Evolutionary conservation across 768 basidiomycete species (phyloP).

Genomic region (Tephrocybe sp.): DNA sequence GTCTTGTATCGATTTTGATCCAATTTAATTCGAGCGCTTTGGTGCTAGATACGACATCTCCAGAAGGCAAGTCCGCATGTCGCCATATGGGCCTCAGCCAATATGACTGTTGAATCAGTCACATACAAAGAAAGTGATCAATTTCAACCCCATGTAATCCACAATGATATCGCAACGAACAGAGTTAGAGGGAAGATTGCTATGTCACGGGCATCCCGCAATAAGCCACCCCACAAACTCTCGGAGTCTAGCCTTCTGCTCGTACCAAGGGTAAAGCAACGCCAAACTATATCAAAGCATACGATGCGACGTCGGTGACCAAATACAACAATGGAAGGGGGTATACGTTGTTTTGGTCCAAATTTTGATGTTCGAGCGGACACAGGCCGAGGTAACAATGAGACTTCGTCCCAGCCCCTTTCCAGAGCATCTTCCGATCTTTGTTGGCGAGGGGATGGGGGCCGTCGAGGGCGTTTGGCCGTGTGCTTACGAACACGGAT

Average conservation of each 20-base stretch:
- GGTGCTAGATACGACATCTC: not conserved
- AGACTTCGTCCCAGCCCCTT: not conserved
- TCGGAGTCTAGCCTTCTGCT: not conserved
- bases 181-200: constrained; percentile 40
- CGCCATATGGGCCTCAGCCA: no score
- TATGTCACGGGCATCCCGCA: constrained; percentile 40
- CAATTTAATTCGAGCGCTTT: not conserved
- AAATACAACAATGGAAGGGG: constrained; percentile 5
- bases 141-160: constrained; percentile 22
- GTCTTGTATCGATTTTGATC: not conserved
- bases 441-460: constrained; percentile 6
- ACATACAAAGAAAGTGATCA: not conserved
- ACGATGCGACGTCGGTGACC: constrained; percentile 6
- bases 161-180: constrained; percentile 38
- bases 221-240: constrained; percentile 26
- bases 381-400: constrained; percentile 18
- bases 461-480: constrained; percentile 8
- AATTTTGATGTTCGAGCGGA: constrained; percentile 7
- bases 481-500: constrained; percentile 12
- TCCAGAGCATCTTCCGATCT: constrained; percentile 2
- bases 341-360: not conserved
- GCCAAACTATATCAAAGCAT: not conserved
- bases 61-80: not conserved
- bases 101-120: not conserved
- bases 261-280: not conserved